Percentiles rank a stretch among this genome's conserved stretches.
Evolutionary conservation across 495 filamentous ascomycete genomes (phyloP).

Genomic region (Elasticomyces elasticus): DNA sequence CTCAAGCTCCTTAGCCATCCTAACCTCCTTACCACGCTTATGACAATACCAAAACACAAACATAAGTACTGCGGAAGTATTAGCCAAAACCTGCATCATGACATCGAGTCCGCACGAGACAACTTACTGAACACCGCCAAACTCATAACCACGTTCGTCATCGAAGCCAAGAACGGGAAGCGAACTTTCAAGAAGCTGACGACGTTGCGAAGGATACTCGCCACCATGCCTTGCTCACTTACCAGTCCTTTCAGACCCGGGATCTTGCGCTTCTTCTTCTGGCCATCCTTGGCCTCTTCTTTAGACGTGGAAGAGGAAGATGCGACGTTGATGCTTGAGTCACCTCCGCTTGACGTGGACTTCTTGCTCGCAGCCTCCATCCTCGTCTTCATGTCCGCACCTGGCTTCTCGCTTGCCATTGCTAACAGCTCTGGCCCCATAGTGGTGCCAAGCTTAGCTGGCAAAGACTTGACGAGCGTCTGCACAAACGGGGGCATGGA

Average conservation of each 20-base stretch:
- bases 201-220: constrained; percentile 70
- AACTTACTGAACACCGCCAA: constrained; percentile 70
- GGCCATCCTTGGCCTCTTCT: constrained; percentile 29
- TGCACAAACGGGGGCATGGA: constrained; percentile 72
- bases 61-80: constrained; percentile 53
- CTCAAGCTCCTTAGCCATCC: constrained; percentile 43
- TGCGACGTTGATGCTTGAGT: constrained; percentile 42
- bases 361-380: constrained; percentile 15
- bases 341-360: constrained; percentile 28
- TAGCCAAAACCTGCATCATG: not conserved
- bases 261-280: constrained; percentile 34
- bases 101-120: not conserved
- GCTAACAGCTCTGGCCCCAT: constrained; percentile 74
- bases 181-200: constrained; percentile 71
- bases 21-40: constrained; percentile 76
- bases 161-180: constrained; percentile 74
- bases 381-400: constrained; percentile 37
- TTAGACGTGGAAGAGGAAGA: not conserved
- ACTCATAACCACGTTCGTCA: constrained; percentile 77
- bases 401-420: constrained; percentile 60
- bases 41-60: constrained; percentile 97
- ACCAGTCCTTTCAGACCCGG: constrained; percentile 70
- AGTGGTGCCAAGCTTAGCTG: constrained; percentile 63
- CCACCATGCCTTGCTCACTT: constrained; percentile 73
- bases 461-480: constrained; percentile 75